Base-by-base conservation (phyloP, 768 basidiomycete genomes). In the Coprinopsis marcescibilis region DNA sequence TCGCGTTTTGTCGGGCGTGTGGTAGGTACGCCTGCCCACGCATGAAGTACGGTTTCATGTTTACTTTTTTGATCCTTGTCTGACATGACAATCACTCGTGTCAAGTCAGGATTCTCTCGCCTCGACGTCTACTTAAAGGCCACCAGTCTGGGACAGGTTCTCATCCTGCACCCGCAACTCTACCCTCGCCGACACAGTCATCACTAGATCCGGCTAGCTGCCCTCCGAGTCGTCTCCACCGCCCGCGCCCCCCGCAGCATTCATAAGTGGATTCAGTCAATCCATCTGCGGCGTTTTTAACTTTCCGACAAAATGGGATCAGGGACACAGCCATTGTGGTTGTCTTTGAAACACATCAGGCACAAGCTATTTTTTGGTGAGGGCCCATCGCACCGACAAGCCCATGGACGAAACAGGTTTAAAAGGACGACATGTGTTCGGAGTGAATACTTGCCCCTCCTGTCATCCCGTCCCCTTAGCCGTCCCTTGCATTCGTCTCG, bases 11-110 rank as follows among this genome's bases (percentile, higher is more conserved):
- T 15, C 11, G n/a, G n/a, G n/a, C n/a, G n/a, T n/a, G n/a, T n/a
- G n/a, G n/a, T n/a, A n/a, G n/a, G n/a, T n/a, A n/a, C n/a, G n/a
- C n/a, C n/a, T n/a, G n/a, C n/a, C n/a, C n/a, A n/a, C n/a, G n/a
- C n/a, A n/a, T n/a, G n/a, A n/a, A n/a, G n/a, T n/a, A n/a, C n/a
- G n/a, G n/a, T n/a, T n/a, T n/a, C n/a, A n/a, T n/a, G n/a, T n/a
- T n/a, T n/a, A n/a, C n/a, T n/a, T n/a, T n/a, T n/a, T 15, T 43
- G 41, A 43, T 43, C 26, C 41, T 43, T 43, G 41, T 43, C 26
- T 19, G 7, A 40, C 20, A 40, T 40, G 39, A 24, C 39, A 20
- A 27, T 10, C 26, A 37, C 6, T n/a, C 7, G 14, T 43, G 41
- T 43, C 41, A 43, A 7, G 24, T 17, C 19, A 30, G 25, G 26